Evolutionary conservation across 2,329 filamentous ascomycete genomes (phyloP).

Genomic region (Diaporthe humulicola): DNA sequence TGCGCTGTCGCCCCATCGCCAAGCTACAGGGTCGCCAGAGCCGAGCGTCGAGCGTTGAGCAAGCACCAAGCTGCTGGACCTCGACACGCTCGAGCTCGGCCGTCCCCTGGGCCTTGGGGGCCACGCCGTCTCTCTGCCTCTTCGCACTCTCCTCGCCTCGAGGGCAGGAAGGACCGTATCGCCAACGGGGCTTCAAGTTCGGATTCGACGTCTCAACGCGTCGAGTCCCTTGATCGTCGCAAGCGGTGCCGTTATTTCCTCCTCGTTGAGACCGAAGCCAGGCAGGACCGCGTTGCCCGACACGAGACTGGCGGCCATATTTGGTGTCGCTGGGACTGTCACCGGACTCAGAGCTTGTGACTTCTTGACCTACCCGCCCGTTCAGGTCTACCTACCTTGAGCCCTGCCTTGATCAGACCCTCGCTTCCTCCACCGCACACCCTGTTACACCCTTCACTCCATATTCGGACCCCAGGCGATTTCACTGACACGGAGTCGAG

Average conservation of each 20-base stretch:
- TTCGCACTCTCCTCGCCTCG: background rate
- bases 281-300: background rate
- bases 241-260: background rate
- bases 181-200: background rate
- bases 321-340: background rate
- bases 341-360: background rate
- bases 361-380: background rate
- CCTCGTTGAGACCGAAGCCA: background rate
- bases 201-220: background rate
- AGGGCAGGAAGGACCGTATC: background rate
- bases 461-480: background rate
- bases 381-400: background rate
- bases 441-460: background rate
- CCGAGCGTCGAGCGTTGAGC: background rate
- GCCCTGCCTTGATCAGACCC: background rate
- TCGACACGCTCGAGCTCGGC: background rate
- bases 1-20: background rate
- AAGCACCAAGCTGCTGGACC: background rate
- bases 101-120: constrained; percentile 2
- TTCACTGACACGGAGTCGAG: background rate
- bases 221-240: background rate
- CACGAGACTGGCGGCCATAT: background rate
- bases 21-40: background rate
- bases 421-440: background rate
- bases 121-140: background rate